Evolutionary conservation across 2,329 filamentous ascomycete genomes (phyloP).

Genomic region (Diaporthe australafricana): DNA sequence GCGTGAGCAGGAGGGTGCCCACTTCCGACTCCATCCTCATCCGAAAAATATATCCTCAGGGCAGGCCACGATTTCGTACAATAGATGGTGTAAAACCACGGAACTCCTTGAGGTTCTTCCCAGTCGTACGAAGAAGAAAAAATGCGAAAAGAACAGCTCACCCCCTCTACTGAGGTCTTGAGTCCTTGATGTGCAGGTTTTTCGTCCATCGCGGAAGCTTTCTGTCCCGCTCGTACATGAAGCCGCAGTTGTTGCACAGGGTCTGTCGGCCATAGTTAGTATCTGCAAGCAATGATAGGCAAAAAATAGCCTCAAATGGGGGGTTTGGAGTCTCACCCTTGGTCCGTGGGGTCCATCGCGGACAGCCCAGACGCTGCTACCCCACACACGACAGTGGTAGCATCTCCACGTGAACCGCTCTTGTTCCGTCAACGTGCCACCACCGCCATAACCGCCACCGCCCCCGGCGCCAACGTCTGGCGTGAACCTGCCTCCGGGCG

Average conservation of each 20-base stretch:
- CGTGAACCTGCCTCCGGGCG: constrained; percentile 79
- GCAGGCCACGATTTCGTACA: constrained; percentile 18
- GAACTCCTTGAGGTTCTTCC: background rate
- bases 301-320: constrained; percentile 28
- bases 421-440: constrained; percentile 75
- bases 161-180: constrained; percentile 41
- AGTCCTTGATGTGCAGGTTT: constrained; percentile 68
- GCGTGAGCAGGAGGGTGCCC: background rate
- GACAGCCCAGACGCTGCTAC: constrained; percentile 93
- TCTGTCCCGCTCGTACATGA: constrained; percentile 88
- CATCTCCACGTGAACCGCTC: constrained; percentile 91
- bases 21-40: background rate
- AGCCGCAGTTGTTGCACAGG: constrained; percentile 93
- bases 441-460: constrained; percentile 77
- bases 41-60: background rate
- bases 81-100: background rate
- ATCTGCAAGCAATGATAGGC: background rate
- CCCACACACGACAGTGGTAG: constrained; percentile 87
- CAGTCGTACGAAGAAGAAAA: background rate
- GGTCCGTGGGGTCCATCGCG: constrained; percentile 88
- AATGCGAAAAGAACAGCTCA: background rate
- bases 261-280: constrained; percentile 63
- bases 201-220: constrained; percentile 83
- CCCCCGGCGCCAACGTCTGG: constrained; percentile 72
- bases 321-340: constrained; percentile 69